phyloP scores from a whole-genome alignment of 495 filamentous ascomycete species.

The Aspergillus biplanus region DNA sequence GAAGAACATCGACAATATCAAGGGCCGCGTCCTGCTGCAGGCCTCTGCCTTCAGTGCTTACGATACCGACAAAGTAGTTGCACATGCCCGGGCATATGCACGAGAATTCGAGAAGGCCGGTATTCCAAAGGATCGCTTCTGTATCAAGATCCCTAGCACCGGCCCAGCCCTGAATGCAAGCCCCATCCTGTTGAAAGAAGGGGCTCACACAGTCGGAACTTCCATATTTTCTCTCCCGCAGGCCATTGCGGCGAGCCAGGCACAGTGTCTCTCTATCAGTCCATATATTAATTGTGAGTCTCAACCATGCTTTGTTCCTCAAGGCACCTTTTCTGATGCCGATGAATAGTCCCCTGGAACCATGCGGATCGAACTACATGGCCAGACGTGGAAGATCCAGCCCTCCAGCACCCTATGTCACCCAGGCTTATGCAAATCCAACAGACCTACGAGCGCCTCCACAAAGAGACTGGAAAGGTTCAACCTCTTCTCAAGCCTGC shows the following conservation, averaged over 20 bases:
- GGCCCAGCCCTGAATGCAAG: constrained; percentile 62
- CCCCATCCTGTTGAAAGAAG: constrained; percentile 47
- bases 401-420: constrained; percentile 42
- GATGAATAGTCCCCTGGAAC: not conserved
- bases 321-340: not conserved
- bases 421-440: constrained; percentile 43
- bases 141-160: constrained; percentile 62
- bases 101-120: constrained; percentile 41
- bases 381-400: constrained; percentile 39
- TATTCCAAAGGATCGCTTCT: constrained; percentile 51
- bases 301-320: no score
- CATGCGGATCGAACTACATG: constrained; percentile 21
- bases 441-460: constrained; percentile 37
- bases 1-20: constrained; percentile 44
- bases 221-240: constrained; percentile 61
- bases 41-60: constrained; percentile 43
- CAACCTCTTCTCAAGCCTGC: constrained; percentile 47
- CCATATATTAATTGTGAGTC: constrained; percentile 51
- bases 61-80: constrained; percentile 33
- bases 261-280: constrained; percentile 57
- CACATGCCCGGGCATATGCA: constrained; percentile 44
- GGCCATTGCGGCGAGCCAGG: constrained; percentile 55
- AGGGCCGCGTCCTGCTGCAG: constrained; percentile 45
- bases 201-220: constrained; percentile 59
- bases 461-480: constrained; percentile 44